Evolutionary conservation across 768 basidiomycete genomes (phyloP).

Genomic region (Boletus edulis): DNA sequence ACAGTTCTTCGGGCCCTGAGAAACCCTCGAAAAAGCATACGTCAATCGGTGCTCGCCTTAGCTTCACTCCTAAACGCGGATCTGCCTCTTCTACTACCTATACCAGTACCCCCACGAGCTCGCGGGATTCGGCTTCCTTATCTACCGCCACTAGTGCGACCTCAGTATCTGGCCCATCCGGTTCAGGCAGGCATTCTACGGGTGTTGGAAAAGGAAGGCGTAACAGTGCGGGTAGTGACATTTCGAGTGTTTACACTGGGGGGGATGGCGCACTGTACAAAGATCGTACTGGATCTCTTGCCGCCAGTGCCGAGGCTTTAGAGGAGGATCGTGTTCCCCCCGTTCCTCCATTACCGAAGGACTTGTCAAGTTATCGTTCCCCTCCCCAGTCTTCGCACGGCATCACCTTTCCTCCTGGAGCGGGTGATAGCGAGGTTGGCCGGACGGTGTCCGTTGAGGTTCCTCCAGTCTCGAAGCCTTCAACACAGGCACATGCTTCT

Average conservation of each 20-base stretch:
- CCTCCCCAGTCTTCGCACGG: slow-evolving; percentile 61
- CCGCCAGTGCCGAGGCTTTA: slow-evolving; percentile 52
- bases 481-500: slow-evolving; percentile 28
- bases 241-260: slow-evolving; percentile 69
- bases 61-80: slow-evolving; percentile 82
- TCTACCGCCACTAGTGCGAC: slow-evolving; percentile 77
- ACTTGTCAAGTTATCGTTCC: slow-evolving; percentile 73
- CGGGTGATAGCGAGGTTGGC: slow-evolving; percentile 46
- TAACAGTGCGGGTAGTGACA: slow-evolving; percentile 86
- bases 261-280: slow-evolving; percentile 58
- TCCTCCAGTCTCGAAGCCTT: slow-evolving; percentile 32
- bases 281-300: slow-evolving; percentile 65
- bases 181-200: slow-evolving; percentile 71
- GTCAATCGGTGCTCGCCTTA: slow-evolving; percentile 57
- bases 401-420: slow-evolving; percentile 47
- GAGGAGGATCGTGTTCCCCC: slow-evolving; percentile 80
- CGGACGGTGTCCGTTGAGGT: slow-evolving; percentile 53
- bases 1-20: slow-evolving; percentile 45
- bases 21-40: slow-evolving; percentile 68
- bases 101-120: slow-evolving; percentile 77
- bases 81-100: slow-evolving; percentile 89
- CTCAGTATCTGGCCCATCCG: slow-evolving; percentile 58
- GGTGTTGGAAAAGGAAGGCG: slow-evolving; percentile 58
- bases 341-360: slow-evolving; percentile 91
- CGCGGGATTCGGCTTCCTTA: slow-evolving; percentile 83